Conservation (phyloP, 495 filamentous ascomycete species). For the Neurospora terricola region DNA sequence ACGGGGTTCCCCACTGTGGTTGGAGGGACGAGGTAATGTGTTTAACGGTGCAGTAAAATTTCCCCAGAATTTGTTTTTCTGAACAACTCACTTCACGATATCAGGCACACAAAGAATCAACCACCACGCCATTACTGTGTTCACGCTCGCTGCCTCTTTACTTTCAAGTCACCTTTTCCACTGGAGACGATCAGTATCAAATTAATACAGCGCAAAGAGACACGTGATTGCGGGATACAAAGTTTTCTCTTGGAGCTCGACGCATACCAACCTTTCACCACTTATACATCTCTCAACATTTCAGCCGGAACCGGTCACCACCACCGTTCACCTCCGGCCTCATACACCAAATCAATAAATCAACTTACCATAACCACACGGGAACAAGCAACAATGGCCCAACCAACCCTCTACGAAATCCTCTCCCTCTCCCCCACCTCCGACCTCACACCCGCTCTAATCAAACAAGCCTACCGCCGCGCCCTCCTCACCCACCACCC, state of each 20-base stretch:
- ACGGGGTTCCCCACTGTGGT: background rate
- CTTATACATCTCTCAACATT: background rate
- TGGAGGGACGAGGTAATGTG: background rate
- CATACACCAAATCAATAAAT: background rate
- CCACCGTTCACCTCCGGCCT: background rate
- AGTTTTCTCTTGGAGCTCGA: background rate
- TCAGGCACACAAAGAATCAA: background rate
- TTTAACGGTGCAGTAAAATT: background rate
- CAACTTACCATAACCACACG: background rate
- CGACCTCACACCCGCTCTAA: slow-evolving; percentile 14
- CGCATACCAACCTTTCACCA: background rate
- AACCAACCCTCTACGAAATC: slow-evolving; percentile 36
- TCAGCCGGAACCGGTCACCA: background rate
- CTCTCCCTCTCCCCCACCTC: slow-evolving; percentile 26
- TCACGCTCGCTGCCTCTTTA: background rate
- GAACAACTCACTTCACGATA: background rate
- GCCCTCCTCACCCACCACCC: slow-evolving; percentile 74
- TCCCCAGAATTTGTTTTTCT: background rate
- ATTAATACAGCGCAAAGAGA: background rate
- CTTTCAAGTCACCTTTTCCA: background rate
- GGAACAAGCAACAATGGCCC: background rate
- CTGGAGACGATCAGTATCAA: background rate
- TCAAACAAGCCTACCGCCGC: slow-evolving; percentile 71
- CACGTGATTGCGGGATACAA: background rate
- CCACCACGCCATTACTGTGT: too few relatives aligned